Evolutionary conservation across 2,329 filamentous ascomycete genomes (phyloP).

Genomic region (Fusarium sp.): DNA sequence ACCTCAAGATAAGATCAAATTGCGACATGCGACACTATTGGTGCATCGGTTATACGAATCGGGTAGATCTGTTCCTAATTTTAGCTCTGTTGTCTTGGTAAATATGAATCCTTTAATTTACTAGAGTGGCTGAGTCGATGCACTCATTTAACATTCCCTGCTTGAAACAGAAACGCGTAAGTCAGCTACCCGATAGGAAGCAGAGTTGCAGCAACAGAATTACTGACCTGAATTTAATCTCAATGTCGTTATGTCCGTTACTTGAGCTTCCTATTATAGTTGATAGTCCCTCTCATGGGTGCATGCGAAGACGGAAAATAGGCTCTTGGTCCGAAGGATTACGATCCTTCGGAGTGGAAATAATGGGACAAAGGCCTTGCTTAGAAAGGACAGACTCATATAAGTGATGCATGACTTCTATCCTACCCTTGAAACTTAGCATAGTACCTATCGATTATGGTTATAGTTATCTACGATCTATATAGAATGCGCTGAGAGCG

Average conservation of each 20-base stretch:
- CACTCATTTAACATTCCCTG: neutral
- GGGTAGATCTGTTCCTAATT: neutral
- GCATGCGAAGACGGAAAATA: accelerated
- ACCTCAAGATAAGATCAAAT: neutral
- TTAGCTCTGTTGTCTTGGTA: neutral
- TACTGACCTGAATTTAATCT: neutral
- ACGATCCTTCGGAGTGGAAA: accelerated
- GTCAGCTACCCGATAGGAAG: neutral
- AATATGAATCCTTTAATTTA: neutral
- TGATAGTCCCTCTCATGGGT: neutral
- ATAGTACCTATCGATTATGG: neutral
- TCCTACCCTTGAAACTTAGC: accelerated
- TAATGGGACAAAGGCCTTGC: accelerated
- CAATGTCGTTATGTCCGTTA: accelerated
- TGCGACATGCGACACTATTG: neutral
- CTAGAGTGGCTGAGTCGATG: neutral
- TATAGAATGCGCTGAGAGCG: accelerated
- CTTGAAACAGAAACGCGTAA: neutral
- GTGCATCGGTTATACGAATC: accelerated
- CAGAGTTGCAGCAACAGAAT: accelerated
- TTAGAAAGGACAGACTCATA: accelerated
- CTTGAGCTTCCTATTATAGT: neutral
- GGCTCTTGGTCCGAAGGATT: too few species aligned
- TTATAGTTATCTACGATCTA: too few species aligned
- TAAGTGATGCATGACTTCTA: accelerated